Base-by-base conservation (phyloP, 768 basidiomycete species). In the Trametes cinnabarina region DNA sequence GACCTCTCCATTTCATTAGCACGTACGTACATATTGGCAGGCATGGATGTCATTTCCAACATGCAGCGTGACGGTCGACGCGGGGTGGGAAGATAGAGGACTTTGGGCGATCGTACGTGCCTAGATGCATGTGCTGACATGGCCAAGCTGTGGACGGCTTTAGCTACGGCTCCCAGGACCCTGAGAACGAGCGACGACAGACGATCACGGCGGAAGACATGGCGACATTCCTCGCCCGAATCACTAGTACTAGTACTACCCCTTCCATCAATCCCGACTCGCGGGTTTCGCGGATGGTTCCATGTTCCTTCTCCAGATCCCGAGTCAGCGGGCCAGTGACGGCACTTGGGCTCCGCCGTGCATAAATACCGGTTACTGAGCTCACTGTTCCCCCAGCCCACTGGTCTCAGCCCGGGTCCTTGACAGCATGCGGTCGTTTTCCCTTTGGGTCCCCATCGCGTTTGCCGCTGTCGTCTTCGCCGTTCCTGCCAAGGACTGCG, bases 361-460 rank as follows among this genome's bases (percentile, higher is more conserved):
- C 46, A 55, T 55, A 55, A 55, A 47, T 55, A 47, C 46, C 37
- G 19, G n/a, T 37, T 37, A 12, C 9, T 17, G 30, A 30, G 26
- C 52, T 20, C 23, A 20, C 22, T n/a, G 10, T 26, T 39, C 44
- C 51, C 50, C 57, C 58, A 59, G 46, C 51, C 51, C 47, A 47
- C 37, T 42, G 46, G 28, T 47, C 40, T 48, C 51, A 14, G 51
- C 51, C 39, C 26, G 43, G 57, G 49, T 41, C 57, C 57, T 41
- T 11, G 44, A 53, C 55, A 56, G 50, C 50, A 61, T 61, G 60
- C 60, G 55, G 55, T 53, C 60, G 40, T 50, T 61, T 40, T 52
- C 60, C 46, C 22, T 41, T 37, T 57, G 54, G 60, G 15, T 61
- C 50, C 6, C 51, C 28, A 17, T 61, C 47, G 50, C 60, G 28